Base-by-base conservation (phyloP, 129 eudicot genomes). In the Centaurea solstitialis region DNA sequence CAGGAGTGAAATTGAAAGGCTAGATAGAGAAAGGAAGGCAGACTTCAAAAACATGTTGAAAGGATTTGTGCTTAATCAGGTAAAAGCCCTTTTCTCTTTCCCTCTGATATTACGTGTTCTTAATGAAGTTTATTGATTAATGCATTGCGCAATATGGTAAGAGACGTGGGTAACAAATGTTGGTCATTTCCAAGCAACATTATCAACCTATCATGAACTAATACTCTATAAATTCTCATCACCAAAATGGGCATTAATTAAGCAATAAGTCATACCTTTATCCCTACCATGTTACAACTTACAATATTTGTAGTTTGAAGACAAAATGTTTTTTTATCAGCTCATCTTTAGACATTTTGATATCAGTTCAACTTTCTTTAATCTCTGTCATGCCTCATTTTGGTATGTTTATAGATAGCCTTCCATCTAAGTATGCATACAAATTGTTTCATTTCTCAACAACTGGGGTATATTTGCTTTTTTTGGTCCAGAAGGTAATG, bases 51-150 rank as follows among this genome's bases (percentile, higher is more conserved):
- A 86, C 64, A 94, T 94, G 98, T 74, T 94, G 90, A 92, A 90
- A 77, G 98, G 98, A 64, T 92, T 94, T 71, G 98, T 94, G 71
- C 78, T 62, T 70, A 89, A 75, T 92, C 98, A 94, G 98, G 98
- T 94, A 90, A 8, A 23, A 15, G n/a, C 70, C 35, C 62, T 68
- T 77, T 80, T 33, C 61, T 67, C 26, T 68, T 50, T 59, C 67
- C 41, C 30, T 17, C 33, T 18, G 4, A 35, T 37, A 37, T n/a
- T 17, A 13, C 10, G 33, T 69, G 33, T 69, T 69, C 6, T 24
- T 8, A 35, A 35, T 70, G 23, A 4, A 59, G 22, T 59, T 59
- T 5, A n/a, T 17, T 30, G 4, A 17, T 86, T 33, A 23, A 43
- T 68, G 3, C 11, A 61, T 9, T 81, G 73, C 22, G 18, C 59